Percentiles rank a stretch among this genome's conserved stretches.
phyloP scores from a whole-genome alignment of 176 grass and related monocot species.

The Oryza nivara region DNA sequence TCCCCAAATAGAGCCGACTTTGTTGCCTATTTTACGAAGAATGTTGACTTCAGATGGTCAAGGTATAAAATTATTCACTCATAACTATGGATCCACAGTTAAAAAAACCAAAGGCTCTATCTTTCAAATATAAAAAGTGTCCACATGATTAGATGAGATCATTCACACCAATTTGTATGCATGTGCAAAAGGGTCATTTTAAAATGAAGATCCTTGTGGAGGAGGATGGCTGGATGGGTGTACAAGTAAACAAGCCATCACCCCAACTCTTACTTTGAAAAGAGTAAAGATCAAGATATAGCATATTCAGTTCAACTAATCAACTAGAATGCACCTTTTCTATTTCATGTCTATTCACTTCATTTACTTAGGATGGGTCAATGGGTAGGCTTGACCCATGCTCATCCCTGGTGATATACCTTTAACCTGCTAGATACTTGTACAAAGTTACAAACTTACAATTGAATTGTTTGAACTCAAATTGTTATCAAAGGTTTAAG shows the following conservation, averaged over 20 bases:
- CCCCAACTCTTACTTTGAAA: not conserved
- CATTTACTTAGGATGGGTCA: not conserved
- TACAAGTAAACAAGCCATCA: not conserved
- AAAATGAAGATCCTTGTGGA: not conserved
- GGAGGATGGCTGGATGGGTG: not conserved
- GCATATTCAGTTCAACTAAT: not conserved
- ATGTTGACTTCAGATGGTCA: slow-evolving; percentile 94
- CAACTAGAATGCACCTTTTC: not conserved
- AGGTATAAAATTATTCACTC: slow-evolving; percentile 59
- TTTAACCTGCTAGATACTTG: not conserved
- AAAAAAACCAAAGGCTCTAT: not conserved
- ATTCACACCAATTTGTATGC: not conserved
- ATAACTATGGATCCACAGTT: slow-evolving; percentile 1
- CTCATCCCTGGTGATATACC: not conserved
- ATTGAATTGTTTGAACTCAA: not conserved
- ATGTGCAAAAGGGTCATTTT: not conserved
- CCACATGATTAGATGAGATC: not conserved
- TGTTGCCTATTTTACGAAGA: slow-evolving; percentile 82
- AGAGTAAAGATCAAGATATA: slow-evolving; percentile 8
- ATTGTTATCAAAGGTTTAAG: not conserved
- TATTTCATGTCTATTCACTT: not conserved
- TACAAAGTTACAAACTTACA: not conserved
- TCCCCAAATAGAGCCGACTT: slow-evolving; percentile 82
- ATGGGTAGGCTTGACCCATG: not conserved
- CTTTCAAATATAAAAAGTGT: not conserved